phyloP scores from a whole-genome alignment of 345 rosid species.

The thale cress (Arabidopsis thaliana) region TAIR10.1 NC_003070.9:28244501-28245000 shows the following conservation, averaged over 20 bases:
- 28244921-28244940: not conserved
- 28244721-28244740: slow-evolving; percentile 27
- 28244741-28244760: slow-evolving; percentile 34
- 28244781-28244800: slow-evolving; percentile 57
- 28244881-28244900: not conserved
- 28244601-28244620: slow-evolving; percentile 32
- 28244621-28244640: slow-evolving; percentile 40
- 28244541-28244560: slow-evolving; percentile 37
- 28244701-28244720: slow-evolving; percentile 25
- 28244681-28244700: slow-evolving; percentile 35
- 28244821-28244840: slow-evolving; percentile 25
- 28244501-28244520: slow-evolving; percentile 34
- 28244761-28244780: slow-evolving; percentile 62
- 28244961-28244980: not conserved
- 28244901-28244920: not conserved
- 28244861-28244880: not conserved
- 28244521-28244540: slow-evolving; percentile 8
- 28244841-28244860: slow-evolving; percentile 5
- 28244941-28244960: not conserved
- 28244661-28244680: slow-evolving; percentile 43
- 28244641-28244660: slow-evolving; percentile 20
- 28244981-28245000: not conserved
- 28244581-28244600: slow-evolving; percentile 39
- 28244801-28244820: slow-evolving; percentile 59
- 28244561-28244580: slow-evolving; percentile 35